Conservation (phyloP, 331 rosid species). For the Quercus lobata region DNA sequence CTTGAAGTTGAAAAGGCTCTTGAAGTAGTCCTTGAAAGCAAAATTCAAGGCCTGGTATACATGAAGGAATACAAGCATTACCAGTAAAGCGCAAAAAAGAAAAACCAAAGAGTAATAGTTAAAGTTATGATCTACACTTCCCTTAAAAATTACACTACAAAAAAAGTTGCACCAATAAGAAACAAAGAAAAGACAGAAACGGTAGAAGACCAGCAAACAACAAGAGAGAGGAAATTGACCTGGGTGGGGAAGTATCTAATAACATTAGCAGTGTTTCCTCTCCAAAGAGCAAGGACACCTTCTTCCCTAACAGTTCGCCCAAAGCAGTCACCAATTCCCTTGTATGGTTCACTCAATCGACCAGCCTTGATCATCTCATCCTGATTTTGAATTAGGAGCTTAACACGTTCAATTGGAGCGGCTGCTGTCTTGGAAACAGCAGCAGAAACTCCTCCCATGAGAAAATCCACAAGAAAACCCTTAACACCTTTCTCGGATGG, state of each 20-base stretch:
- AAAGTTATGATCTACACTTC: not conserved
- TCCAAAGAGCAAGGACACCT: conserved; percentile 77
- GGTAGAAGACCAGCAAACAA: not conserved
- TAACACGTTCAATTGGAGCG: conserved; percentile 92
- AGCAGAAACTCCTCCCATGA: conserved; percentile 96
- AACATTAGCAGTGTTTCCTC: conserved; percentile 89
- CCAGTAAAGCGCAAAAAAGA: not conserved
- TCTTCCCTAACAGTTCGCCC: conserved; percentile 85
- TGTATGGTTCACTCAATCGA: conserved; percentile 78
- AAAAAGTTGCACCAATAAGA: not conserved
- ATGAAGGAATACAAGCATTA: not conserved
- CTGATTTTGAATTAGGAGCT: conserved; percentile 82
- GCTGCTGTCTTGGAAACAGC: conserved; percentile 91
- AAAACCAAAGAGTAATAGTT: not conserved
- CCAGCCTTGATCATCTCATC: conserved; percentile 83
- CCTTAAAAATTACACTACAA: not conserved
- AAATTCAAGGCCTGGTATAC: conserved; percentile 75
- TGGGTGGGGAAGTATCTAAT: conserved; percentile 93
- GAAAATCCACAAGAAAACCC: conserved; percentile 60
- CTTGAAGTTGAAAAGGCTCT: conserved; percentile 83
- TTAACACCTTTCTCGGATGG: conserved; percentile 65
- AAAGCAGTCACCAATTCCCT: conserved; percentile 83
- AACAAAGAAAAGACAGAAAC: not conserved
- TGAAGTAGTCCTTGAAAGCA: conserved; percentile 93
- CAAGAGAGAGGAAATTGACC: conserved; percentile 38